phyloP scores from a whole-genome alignment of 306 rosid genomes.

The Pterocarpus macrocarpus region DNA sequence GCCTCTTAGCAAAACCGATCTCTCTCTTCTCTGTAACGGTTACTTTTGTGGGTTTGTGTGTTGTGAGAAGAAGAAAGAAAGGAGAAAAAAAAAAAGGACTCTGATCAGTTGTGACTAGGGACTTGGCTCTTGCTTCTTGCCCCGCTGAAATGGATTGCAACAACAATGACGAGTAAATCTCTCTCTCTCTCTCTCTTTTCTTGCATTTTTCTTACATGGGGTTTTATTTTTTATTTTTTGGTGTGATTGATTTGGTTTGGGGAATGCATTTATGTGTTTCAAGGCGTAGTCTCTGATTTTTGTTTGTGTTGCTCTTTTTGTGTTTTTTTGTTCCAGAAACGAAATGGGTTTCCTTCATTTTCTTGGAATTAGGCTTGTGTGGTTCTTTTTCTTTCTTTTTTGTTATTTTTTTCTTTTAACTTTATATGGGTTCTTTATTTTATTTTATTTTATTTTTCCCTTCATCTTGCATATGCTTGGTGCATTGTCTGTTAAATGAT shows the following conservation, averaged over 20 bases:
- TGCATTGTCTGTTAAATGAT: slow-evolving; percentile 4
- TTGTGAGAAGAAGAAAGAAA: neutral
- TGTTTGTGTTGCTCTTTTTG: neutral
- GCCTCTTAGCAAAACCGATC: slow-evolving; percentile 44
- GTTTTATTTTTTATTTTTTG: neutral
- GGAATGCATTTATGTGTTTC: slow-evolving; percentile 44
- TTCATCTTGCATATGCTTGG: slow-evolving; percentile 20
- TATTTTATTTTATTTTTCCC: neutral
- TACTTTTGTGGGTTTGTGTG: slow-evolving; percentile 48
- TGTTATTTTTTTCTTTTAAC: neutral
- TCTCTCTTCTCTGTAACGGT: slow-evolving; percentile 58
- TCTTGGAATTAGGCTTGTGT: neutral
- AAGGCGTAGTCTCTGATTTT: slow-evolving; percentile 37
- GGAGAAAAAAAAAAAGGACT: neutral
- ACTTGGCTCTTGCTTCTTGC: slow-evolving; percentile 35
- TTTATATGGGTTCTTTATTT: too few species aligned
- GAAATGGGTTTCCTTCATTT: slow-evolving; percentile 8
- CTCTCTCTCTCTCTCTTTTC: neutral
- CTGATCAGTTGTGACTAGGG: slow-evolving; percentile 45
- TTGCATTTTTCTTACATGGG: neutral
- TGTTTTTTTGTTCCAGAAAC: neutral
- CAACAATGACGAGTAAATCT: slow-evolving; percentile 68
- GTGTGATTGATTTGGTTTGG: slow-evolving; percentile 34
- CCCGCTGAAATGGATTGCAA: slow-evolving; percentile 65
- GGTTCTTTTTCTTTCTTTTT: neutral